Percentiles rank a stretch among this genome's conserved stretches.
Evolutionary conservation across 2,329 filamentous ascomycete genomes (phyloP).

Genomic region (Cordyceps fumosorosea): DNA sequence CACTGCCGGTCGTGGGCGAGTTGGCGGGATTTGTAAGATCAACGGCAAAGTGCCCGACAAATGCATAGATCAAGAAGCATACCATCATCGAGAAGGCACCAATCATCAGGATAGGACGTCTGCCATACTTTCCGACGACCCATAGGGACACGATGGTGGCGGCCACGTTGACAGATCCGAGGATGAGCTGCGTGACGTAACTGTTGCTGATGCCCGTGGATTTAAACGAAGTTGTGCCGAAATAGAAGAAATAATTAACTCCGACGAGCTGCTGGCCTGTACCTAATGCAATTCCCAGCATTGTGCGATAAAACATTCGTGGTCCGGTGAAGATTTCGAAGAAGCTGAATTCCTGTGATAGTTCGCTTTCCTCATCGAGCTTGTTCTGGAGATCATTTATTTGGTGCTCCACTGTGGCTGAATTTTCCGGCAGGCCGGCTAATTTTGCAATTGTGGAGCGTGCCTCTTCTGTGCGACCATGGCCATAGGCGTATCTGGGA

Average conservation of each 20-base stretch:
- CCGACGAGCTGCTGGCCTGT: conserved; percentile 63
- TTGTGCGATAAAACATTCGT: conserved; percentile 57
- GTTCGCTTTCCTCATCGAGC: conserved; percentile 39
- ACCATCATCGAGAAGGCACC: conserved; percentile 56
- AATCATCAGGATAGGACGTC: conserved; percentile 54
- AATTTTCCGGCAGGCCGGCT: conserved; percentile 33
- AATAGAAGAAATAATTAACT: conserved; percentile 64
- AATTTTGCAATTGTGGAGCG: conserved; percentile 41
- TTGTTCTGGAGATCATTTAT: conserved; percentile 47
- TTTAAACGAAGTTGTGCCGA: conserved; percentile 58
- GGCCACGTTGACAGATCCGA: conserved; percentile 60
- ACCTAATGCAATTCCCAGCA: conserved; percentile 57
- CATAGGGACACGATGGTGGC: conserved; percentile 61
- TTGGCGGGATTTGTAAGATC: conserved; percentile 35
- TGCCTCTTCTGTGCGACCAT: conserved; percentile 41
- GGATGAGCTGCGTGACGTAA: conserved; percentile 62
- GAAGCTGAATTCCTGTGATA: conserved; percentile 41
- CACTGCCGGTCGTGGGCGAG: conserved; percentile 45
- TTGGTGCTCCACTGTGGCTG: conserved; percentile 37
- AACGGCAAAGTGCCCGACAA: conserved; percentile 41
- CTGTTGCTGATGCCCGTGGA: conserved; percentile 59
- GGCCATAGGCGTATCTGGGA: conserved; percentile 44
- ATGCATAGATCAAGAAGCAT: conserved; percentile 45
- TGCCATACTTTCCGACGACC: conserved; percentile 58
- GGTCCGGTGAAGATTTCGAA: conserved; percentile 62